Conservation (phyloP, 2,329 filamentous ascomycete species). For the Claviceps quebecensis region DNA sequence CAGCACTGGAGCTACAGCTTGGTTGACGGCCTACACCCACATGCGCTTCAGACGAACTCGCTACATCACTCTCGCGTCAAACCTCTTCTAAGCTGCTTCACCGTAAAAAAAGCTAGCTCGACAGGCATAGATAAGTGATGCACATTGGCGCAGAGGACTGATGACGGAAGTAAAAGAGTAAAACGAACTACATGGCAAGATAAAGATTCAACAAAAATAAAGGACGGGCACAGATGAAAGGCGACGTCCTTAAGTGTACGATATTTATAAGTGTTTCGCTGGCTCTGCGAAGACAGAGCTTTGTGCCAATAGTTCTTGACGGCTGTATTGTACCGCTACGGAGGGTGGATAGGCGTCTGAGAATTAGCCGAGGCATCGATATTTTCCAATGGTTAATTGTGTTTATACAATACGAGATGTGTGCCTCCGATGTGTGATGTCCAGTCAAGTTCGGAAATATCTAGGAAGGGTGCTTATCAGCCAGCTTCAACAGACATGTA, state of each 20-base stretch:
- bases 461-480: no score
- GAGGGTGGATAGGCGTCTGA: constrained; percentile 15
- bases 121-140: background rate
- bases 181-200: no score
- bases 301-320: constrained; percentile 27
- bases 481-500: no score
- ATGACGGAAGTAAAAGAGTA: background rate
- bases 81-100: background rate
- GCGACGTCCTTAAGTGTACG: constrained; percentile 19
- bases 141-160: background rate
- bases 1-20: background rate
- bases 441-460: no score
- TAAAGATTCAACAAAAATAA: background rate
- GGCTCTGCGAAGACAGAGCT: constrained; percentile 23
- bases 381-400: constrained; percentile 8
- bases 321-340: constrained; percentile 18
- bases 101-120: background rate
- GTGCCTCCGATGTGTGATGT: background rate
- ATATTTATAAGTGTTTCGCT: constrained; percentile 19
- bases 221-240: background rate
- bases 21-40: background rate
- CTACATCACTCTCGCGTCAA: background rate
- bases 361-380: constrained; percentile 12
- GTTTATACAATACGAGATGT: no score
- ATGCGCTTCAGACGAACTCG: background rate